Evolutionary conservation across 192 early-diverging fungal genomes (phyloP).

Genomic region (Coemansia sp.): DNA sequence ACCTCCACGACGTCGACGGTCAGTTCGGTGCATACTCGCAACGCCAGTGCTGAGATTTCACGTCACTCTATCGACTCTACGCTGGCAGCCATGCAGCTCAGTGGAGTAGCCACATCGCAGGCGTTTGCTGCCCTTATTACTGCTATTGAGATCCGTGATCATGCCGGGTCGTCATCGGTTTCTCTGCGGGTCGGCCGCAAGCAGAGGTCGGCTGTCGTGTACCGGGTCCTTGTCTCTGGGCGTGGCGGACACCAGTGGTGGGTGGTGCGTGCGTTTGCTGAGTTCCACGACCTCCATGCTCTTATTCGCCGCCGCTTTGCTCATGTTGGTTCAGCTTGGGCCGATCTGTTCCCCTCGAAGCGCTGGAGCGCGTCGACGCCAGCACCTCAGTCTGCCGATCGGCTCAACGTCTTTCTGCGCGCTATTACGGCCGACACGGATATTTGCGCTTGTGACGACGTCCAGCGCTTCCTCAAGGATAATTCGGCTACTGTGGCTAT

Average conservation of each 20-base stretch:
- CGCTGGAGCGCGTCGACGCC: conserved; percentile 30
- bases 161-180: conserved; percentile 9
- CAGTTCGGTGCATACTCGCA: conserved; percentile 34
- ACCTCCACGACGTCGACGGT: conserved; percentile 42
- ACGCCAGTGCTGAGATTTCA: conserved; percentile 34
- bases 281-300: conserved; percentile 48
- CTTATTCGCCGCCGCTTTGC: conserved; percentile 36
- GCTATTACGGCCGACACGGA: conserved; percentile 50
- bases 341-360: conserved; percentile 46
- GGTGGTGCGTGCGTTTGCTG: conserved; percentile 47
- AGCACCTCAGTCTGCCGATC: conserved; percentile 21
- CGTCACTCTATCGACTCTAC: conserved; percentile 54
- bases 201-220: conserved; percentile 33
- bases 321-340: conserved; percentile 25
- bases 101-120: conserved; percentile 15
- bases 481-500: conserved; percentile 18
- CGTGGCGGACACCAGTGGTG: conserved; percentile 52
- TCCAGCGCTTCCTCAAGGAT: conserved; percentile 51
- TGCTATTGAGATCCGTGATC: conserved; percentile 47
- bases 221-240: conserved; percentile 53
- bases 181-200: conserved; percentile 2
- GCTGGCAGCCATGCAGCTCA: conserved; percentile 39
- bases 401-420: conserved; percentile 50
- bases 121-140: conserved; percentile 53
- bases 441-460: conserved; percentile 36